Percentiles rank a stretch among this genome's conserved stretches.
These are phyloP conservation scores for Jamesozyma piceae DNA, from an alignment of 805 yeast genomes.

Conservation along the genomic window DNA sequence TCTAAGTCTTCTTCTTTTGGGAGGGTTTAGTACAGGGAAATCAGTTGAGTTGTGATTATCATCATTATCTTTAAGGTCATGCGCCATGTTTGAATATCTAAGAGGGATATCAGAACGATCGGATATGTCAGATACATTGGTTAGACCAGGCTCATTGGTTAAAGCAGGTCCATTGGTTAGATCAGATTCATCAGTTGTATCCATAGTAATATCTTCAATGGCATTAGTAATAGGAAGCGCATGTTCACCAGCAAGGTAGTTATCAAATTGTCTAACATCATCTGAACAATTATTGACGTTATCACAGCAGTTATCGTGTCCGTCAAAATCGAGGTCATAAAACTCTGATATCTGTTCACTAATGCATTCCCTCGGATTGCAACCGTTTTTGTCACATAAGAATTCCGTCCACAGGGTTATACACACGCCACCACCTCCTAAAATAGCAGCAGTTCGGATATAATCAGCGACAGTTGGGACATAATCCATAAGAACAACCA, in stretches of 20 bases:
- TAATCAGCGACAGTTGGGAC: background rate
- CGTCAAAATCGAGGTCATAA: background rate
- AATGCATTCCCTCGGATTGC: background rate
- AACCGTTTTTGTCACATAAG: background rate
- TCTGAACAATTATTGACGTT: background rate
- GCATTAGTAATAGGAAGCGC: background rate
- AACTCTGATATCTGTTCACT: background rate
- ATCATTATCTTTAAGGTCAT: too few relatives aligned
- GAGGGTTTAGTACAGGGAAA: too few relatives aligned
- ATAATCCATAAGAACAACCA: too few relatives aligned
- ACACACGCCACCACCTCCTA: background rate
- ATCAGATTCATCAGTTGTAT: background rate
- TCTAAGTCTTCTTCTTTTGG: background rate
- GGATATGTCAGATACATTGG: too few relatives aligned
- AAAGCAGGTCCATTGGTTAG: background rate
- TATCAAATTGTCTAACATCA: background rate
- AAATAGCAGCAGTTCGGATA: background rate
- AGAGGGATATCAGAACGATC: too few relatives aligned
- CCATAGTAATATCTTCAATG: background rate
- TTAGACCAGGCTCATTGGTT: too few relatives aligned
- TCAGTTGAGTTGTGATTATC: too few relatives aligned
- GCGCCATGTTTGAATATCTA: too few relatives aligned
- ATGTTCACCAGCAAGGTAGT: background rate
- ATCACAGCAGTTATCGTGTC: background rate
- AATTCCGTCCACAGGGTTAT: background rate